These are phyloP conservation scores for Thamnidium elegans DNA, from an alignment of 192 early-diverging fungal genomes.

Conservation along the genomic window DNA sequence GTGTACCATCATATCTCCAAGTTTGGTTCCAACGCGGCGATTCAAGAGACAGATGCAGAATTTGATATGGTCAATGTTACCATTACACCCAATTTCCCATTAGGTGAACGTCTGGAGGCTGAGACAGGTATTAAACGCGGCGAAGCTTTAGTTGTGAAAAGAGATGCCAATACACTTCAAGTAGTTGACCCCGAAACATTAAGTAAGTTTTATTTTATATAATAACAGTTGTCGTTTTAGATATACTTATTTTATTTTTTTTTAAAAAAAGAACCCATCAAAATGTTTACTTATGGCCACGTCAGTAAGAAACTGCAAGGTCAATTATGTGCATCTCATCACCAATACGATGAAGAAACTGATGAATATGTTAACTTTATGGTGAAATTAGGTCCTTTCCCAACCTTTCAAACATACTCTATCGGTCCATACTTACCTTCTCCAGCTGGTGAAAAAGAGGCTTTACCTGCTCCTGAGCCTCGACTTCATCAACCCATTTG, in stretches of 20 bases:
- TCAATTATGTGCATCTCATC: slow-evolving; percentile 37
- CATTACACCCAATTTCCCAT: slow-evolving; percentile 39
- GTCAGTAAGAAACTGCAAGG: slow-evolving; percentile 28
- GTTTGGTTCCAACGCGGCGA: slow-evolving; percentile 19
- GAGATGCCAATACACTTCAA: slow-evolving; percentile 40
- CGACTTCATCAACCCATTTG: slow-evolving; percentile 26
- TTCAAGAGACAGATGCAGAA: slow-evolving; percentile 33
- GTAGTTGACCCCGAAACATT: slow-evolving; percentile 28
- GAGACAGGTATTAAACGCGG: slow-evolving; percentile 28
- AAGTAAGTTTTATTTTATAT: slow-evolving; percentile 15
- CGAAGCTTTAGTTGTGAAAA: slow-evolving; percentile 33
- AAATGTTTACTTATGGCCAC: slow-evolving; percentile 38
- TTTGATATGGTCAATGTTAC: slow-evolving; percentile 42
- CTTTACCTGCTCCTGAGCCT: slow-evolving; percentile 2
- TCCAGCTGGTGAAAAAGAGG: not conserved
- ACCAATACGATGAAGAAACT: slow-evolving; percentile 35
- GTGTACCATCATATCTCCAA: slow-evolving; percentile 33
- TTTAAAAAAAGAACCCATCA: slow-evolving; percentile 28
- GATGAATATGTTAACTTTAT: slow-evolving; percentile 42
- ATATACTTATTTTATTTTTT: not conserved
- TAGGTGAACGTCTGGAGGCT: slow-evolving; percentile 21
- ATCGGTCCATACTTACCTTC: slow-evolving; percentile 22
- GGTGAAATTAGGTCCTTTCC: slow-evolving; percentile 29
- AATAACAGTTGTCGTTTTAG: not conserved
- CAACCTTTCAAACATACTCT: slow-evolving; percentile 24